phyloP scores from a whole-genome alignment of 208 protist genomes.

The Strigomonas culicis region DNA sequence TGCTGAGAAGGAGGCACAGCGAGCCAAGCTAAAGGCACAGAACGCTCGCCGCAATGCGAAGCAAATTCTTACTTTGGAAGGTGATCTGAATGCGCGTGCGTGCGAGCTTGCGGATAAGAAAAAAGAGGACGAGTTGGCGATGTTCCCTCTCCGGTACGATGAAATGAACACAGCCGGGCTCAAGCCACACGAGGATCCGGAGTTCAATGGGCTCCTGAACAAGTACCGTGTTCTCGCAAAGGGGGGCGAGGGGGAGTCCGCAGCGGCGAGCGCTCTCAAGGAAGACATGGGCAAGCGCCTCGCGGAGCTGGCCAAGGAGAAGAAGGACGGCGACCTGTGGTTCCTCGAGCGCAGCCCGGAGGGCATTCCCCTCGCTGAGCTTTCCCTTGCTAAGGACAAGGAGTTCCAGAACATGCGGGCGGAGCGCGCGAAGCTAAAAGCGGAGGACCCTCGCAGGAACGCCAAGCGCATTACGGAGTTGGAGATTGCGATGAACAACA shows the following conservation, averaged over 20 bases:
- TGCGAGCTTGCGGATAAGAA: slow-evolving; percentile 53
- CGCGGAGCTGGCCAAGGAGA: slow-evolving; percentile 34
- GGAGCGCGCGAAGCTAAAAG: slow-evolving; percentile 29
- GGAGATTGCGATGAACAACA: slow-evolving; percentile 37
- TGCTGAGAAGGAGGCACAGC: slow-evolving; percentile 32
- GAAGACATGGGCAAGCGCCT: slow-evolving; percentile 48
- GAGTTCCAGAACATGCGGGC: slow-evolving; percentile 58
- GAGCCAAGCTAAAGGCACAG: slow-evolving; percentile 34
- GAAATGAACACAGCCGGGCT: slow-evolving; percentile 54
- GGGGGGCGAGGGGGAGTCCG: slow-evolving; percentile 9
- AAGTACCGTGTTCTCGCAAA: slow-evolving; percentile 45
- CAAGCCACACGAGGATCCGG: slow-evolving; percentile 49
- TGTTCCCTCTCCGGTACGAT: slow-evolving; percentile 43
- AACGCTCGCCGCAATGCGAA: slow-evolving; percentile 57
- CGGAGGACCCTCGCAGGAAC: slow-evolving; percentile 33
- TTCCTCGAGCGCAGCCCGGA: slow-evolving; percentile 58
- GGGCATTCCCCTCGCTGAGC: slow-evolving; percentile 38
- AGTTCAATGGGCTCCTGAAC: slow-evolving; percentile 52
- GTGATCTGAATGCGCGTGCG: slow-evolving; percentile 56
- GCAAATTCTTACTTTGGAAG: slow-evolving; percentile 62
- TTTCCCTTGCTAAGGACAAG: slow-evolving; percentile 62
- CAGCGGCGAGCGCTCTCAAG: slow-evolving; percentile 21
- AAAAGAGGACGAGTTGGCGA: slow-evolving; percentile 51
- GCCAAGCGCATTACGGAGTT: slow-evolving; percentile 33
- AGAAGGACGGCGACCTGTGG: slow-evolving; percentile 36